phyloP scores from a whole-genome alignment of 257 asterid species.

The Solanum corneliomulleri region DNA sequence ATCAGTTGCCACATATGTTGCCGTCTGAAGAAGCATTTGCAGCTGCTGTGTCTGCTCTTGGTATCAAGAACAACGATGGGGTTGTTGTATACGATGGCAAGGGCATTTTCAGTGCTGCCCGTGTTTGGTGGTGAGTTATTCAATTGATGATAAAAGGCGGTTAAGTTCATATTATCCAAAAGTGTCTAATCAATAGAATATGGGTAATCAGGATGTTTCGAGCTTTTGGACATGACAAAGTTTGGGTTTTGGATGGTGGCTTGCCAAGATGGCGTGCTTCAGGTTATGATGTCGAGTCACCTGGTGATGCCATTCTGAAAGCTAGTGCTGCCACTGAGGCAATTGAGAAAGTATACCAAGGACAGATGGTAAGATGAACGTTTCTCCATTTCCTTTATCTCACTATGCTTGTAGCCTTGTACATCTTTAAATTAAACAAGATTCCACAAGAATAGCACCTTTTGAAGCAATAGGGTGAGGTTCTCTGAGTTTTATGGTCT shows the following conservation, averaged over 20 bases:
- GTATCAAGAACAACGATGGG: slow-evolving; percentile 77
- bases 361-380: slow-evolving; percentile 26
- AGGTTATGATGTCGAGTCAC: slow-evolving; percentile 74
- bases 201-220: slow-evolving; percentile 76
- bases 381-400: not conserved
- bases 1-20: slow-evolving; percentile 94
- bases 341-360: slow-evolving; percentile 78
- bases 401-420: not conserved
- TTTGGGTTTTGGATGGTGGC: slow-evolving; percentile 98
- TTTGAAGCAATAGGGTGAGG: not conserved
- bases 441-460: not conserved
- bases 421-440: not conserved
- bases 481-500: not conserved
- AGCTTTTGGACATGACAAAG: slow-evolving; percentile 82
- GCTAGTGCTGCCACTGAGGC: slow-evolving; percentile 98
- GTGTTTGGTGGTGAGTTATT: slow-evolving; percentile 93
- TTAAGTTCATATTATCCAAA: not conserved
- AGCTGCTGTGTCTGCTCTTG: slow-evolving; percentile 97
- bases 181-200: not conserved
- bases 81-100: slow-evolving; percentile 92
- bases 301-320: slow-evolving; percentile 83
- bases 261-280: slow-evolving; percentile 89
- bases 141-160: not conserved
- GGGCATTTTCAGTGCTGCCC: slow-evolving; percentile 97
- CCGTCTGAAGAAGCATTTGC: slow-evolving; percentile 96